Evolutionary conservation across 495 filamentous ascomycete species (phyloP), one percentile per base, ranked within the genome.

Genomic region (Hypomontagnella monticulosa): DNA sequence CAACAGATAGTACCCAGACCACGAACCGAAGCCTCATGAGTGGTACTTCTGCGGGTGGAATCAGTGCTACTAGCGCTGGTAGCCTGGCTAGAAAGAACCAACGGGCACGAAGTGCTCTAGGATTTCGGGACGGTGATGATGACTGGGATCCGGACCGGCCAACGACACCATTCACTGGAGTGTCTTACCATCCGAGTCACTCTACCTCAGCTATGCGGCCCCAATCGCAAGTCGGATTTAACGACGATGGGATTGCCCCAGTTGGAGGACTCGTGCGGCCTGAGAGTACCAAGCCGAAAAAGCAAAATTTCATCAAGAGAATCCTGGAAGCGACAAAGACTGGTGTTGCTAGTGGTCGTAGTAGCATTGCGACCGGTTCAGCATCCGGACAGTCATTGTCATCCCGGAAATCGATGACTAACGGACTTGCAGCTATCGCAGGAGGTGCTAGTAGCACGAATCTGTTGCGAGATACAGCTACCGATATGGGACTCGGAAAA

Each of bases 281-380:
- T 2, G 66, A 42, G 8, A 54, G 9, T 2, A 20, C 48, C 0
- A 98, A 94, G 74, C 81, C 88, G 4, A 97, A 94, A 75, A 98
- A 95, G 78, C 88, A 87, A 38, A 94, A 94, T 16, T 97, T 99
- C 72, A 92, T 99, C 77, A 97, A 95, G 78, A 96, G 96, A 68
- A 93, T 99, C 50, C 85, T 98, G 34, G 94, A 97, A 56, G 91
- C 92, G 8, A 95, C 94, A 9, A 97, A 96, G 77, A 97, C 96
- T 0, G 91, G 91, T 11, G 93, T 96, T 8, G 95, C 95, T 1
- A 94, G 88, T 70, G 91, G 91, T 20, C 86, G 95, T 66, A 93
- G 90, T 55, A 95, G 89, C 61, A 93, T 97, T 51, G 89, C 88
- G 18, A 82, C 85, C 3, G 86, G 88, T 37, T 74, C 80, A 14